Evolutionary conservation across 257 asterid genomes (phyloP).

Genomic region (Oldenlandia corymbosa): DNA sequence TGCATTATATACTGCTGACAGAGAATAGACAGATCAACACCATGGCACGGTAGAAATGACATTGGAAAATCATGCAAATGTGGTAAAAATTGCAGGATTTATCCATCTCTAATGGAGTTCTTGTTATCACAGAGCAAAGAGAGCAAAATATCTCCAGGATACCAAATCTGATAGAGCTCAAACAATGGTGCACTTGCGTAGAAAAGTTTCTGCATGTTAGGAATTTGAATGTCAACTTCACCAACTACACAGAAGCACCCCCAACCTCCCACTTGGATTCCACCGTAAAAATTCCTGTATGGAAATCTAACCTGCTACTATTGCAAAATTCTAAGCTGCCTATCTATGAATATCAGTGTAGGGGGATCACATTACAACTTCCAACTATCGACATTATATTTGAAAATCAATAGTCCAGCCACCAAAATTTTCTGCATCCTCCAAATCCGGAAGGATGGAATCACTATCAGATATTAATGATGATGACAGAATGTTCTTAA

Average conservation of each 20-base stretch:
- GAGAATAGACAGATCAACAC: neutral
- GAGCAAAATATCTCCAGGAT: neutral
- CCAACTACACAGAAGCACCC: no score
- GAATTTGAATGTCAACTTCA: no score
- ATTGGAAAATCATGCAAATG: neutral
- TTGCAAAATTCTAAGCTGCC: neutral
- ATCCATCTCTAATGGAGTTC: no score
- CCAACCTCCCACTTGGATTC: neutral
- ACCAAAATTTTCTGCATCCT: slow-evolving; percentile 56
- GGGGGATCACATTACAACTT: neutral
- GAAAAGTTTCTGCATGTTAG: no score
- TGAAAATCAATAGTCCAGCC: slow-evolving; percentile 50
- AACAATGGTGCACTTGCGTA: no score
- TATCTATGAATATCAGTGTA: neutral
- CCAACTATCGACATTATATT: slow-evolving; percentile 25
- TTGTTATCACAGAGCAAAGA: no score
- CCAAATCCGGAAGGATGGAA: slow-evolving; percentile 40
- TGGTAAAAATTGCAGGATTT: no score
- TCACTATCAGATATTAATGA: slow-evolving; percentile 20
- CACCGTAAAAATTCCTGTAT: neutral
- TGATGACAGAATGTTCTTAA: slow-evolving; percentile 20
- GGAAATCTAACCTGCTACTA: neutral
- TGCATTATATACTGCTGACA: slow-evolving; percentile 8
- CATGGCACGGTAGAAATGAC: neutral
- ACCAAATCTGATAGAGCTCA: neutral